Percentiles rank a stretch among this genome's conserved stretches.
Evolutionary conservation across 2,329 filamentous ascomycete species (phyloP).

Genomic region (Alternaria tenuissima): DNA sequence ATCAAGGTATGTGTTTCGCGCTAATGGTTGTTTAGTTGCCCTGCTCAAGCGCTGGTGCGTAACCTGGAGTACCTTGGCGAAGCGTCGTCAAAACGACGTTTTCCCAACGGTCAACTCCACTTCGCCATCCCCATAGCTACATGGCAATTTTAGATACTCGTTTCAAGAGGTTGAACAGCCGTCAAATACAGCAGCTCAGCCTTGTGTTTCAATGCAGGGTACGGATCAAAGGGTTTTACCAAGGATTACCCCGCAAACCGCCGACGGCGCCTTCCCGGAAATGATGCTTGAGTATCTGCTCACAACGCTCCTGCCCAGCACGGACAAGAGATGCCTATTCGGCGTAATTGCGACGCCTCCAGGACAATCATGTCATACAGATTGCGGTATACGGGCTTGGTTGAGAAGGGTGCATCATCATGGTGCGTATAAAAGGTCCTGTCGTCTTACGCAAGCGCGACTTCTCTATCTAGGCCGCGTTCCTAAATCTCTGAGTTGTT

Average conservation of each 20-base stretch:
- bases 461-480: neutral
- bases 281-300: neutral
- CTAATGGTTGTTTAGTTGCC: neutral
- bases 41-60: neutral
- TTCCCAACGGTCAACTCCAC: neutral
- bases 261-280: constrained; percentile 16
- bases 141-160: neutral
- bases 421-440: neutral
- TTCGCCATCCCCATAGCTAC: neutral
- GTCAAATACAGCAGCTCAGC: neutral
- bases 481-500: neutral
- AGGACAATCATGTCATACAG: neutral
- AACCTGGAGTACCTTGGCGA: neutral
- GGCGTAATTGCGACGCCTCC: neutral
- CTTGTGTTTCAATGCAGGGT: neutral
- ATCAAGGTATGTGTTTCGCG: neutral
- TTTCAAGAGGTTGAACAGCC: neutral
- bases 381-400: neutral
- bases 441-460: neutral
- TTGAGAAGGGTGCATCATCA: neutral
- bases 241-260: constrained; percentile 14
- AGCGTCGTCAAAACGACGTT: neutral
- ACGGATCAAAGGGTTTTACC: neutral
- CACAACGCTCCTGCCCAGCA: neutral
- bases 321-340: neutral